A percentile compares a stretch with the other conserved stretches of the same genome.
phyloP scores from a whole-genome alignment of 768 basidiomycete genomes.

The Suillus decipiens region DNA sequence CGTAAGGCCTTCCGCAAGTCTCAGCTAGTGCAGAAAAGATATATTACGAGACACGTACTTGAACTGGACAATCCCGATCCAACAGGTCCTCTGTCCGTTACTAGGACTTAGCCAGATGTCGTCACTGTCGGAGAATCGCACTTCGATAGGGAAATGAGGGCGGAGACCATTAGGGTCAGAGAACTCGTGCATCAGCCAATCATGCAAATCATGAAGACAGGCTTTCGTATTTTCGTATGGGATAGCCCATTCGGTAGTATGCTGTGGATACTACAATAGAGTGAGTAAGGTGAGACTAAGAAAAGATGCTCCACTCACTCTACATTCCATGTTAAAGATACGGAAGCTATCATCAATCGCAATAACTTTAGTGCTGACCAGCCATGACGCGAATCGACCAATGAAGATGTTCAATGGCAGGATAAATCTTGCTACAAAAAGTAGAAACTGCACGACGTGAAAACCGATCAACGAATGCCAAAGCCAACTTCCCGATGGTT shows the following conservation, averaged over 20 bases:
- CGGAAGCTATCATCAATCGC: conserved; percentile 76
- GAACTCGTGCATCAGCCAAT: conserved; percentile 71
- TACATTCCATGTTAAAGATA: conserved; percentile 93
- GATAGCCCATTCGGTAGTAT: conserved; percentile 95
- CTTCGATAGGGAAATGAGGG: conserved; percentile 91
- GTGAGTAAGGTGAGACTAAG: conserved; percentile 15
- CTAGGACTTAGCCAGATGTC: conserved; percentile 96
- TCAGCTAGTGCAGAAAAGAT: conserved; percentile 11
- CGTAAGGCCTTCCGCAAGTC: conserved; percentile 68
- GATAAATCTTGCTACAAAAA: conserved; percentile 75
- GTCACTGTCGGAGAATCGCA: conserved; percentile 85
- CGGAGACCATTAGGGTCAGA: conserved; percentile 71
- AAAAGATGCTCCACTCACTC: conserved; percentile 54
- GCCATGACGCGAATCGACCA: conserved; percentile 68
- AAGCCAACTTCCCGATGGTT: conserved; percentile 59
- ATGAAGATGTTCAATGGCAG: conserved; percentile 63
- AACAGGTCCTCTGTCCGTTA: conserved; percentile 75
- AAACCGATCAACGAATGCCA: conserved; percentile 73
- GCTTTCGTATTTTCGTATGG: conserved; percentile 66
- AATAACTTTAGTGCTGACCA: conserved; percentile 53
- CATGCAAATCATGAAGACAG: conserved; percentile 70
- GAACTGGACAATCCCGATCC: conserved; percentile 98
- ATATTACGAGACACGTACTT: conserved; percentile 57
- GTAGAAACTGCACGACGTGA: conserved; percentile 81
- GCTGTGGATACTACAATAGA: conserved; percentile 72